Base-by-base conservation (phyloP, 345 rosid species). In the Citrus mangshanensis region DNA sequence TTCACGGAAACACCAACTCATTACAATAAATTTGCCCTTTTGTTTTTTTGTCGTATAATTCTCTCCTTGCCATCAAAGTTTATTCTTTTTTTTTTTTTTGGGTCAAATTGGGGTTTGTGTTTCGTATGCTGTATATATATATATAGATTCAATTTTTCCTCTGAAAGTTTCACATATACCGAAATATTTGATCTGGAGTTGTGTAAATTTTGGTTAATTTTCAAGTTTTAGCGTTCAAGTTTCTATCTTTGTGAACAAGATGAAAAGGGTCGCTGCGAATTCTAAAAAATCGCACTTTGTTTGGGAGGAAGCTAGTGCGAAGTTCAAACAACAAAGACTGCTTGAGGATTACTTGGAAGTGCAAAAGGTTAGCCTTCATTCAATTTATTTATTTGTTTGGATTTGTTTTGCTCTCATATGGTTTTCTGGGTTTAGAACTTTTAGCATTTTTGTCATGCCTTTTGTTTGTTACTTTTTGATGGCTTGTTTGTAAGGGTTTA, bases 271-370 rank as follows among this genome's bases (percentile, higher is more conserved):
- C 8, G 66, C 79, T 25, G 40, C 21, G 18, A 42, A 77, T 70
- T 78, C 81, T 60, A 27, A 9, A 73, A 46, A 54, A 54, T 49
- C 81, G 55, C 27, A 68, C 30, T 38, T 51, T 68, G 74, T 61
- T 27, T 70, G 76, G 4, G 84, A 73, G 68, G 84, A 77, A 64
- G 73, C 73, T 18, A 78, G 28, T 65, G 78, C 68, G 51, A 68
- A 35, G 72, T 24, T 80, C 62, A 84, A 85, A 79, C 75, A 80
- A 59, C 83, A 84, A 81, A 81, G 27, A 56, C 71, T 85, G 5
- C 65, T 84, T 46, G 73, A 82, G 70, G 88, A 85, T 35, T 88
- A 54, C 75, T 75, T 85, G 74, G 82, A 77, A 40, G 71, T 88
- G 76, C 87, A 78, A 63, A 88, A 84, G 88, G 88, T 84, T 54